A percentile compares a stretch with the other conserved stretches of the same genome.
phyloP scores from a whole-genome alignment of 1,284 basidiomycete genomes.

The Microbotryomycetes sp. region DNA sequence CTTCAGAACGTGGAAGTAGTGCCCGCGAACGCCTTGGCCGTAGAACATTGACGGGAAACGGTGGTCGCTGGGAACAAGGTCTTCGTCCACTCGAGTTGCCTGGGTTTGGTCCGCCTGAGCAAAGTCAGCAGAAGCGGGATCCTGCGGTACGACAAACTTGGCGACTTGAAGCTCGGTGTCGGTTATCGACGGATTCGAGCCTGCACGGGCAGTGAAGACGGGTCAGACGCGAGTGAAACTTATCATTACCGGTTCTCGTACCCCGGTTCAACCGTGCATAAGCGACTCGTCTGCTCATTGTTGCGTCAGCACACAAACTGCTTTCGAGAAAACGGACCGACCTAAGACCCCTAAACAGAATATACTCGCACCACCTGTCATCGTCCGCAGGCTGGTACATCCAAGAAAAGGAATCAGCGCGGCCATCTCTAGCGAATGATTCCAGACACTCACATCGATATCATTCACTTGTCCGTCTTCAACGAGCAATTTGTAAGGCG shows the following conservation, averaged over 20 bases:
- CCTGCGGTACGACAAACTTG: conserved; percentile 27
- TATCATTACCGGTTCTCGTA: background rate
- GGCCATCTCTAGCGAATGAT: background rate
- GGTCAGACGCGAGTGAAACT: background rate
- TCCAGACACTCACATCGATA: conserved; percentile 54
- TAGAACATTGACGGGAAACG: conserved; percentile 12
- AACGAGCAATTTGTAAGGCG: conserved; percentile 72
- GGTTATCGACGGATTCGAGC: conserved; percentile 32
- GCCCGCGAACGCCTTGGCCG: conserved; percentile 20
- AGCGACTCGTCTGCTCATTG: conserved; percentile 10
- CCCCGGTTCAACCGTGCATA: conserved; percentile 24
- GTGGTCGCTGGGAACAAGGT: background rate
- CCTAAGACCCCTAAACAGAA: conserved; percentile 64
- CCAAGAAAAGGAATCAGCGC: background rate
- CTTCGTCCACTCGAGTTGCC: background rate
- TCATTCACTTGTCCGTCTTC: conserved; percentile 47
- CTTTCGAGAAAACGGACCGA: conserved; percentile 46
- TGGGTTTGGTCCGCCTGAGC: background rate
- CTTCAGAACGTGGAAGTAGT: conserved; percentile 19
- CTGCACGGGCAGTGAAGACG: background rate
- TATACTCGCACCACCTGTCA: conserved; percentile 67
- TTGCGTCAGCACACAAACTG: too few species aligned
- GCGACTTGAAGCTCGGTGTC: conserved; percentile 34
- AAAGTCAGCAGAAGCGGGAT: too few species aligned
- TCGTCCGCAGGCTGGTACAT: conserved; percentile 38